phyloP scores from a whole-genome alignment of 2,329 filamentous ascomycete species.

The Venturiaceae sp. region DNA sequence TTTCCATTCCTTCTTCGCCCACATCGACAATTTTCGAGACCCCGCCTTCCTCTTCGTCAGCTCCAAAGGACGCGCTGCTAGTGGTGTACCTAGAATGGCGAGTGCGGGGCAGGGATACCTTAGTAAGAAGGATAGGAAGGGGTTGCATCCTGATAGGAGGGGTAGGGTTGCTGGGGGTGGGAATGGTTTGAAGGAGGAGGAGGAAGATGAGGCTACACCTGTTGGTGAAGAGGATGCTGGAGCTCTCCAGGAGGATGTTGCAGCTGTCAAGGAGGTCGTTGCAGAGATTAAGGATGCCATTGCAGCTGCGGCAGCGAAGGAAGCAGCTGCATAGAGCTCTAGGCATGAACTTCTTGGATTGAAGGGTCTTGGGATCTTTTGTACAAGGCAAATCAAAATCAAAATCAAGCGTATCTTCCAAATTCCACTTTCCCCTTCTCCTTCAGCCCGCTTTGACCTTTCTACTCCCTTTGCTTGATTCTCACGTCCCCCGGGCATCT shows the following conservation, averaged over 20 bases:
- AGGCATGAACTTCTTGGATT: not conserved
- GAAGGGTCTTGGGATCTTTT: not conserved
- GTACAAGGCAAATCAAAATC: not conserved
- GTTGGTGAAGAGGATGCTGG: not conserved
- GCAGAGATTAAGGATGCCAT: not conserved
- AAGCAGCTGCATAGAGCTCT: not conserved
- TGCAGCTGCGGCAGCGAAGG: not conserved
- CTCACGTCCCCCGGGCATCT: not conserved
- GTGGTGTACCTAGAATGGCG: not conserved
- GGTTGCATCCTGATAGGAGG: not conserved
- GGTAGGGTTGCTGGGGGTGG: not conserved
- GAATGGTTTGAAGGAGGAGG: too few relatives aligned
- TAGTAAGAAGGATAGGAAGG: not conserved
- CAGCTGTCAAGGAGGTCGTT: not conserved
- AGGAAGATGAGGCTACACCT: not conserved
- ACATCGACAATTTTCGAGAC: constrained; percentile 41
- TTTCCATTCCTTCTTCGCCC: constrained; percentile 39
- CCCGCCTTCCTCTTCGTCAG: constrained; percentile 39
- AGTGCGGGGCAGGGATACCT: not conserved
- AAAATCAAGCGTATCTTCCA: not conserved
- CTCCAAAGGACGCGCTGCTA: constrained; percentile 35
- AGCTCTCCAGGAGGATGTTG: not conserved
- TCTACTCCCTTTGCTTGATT: too few relatives aligned
- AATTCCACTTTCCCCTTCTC: not conserved
- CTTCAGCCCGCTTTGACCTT: too few relatives aligned